Evolutionary conservation across 73 alveolate species (phyloP), one percentile per base, ranked within the genome.

Genomic region (Paramecium biaurelia): DNA sequence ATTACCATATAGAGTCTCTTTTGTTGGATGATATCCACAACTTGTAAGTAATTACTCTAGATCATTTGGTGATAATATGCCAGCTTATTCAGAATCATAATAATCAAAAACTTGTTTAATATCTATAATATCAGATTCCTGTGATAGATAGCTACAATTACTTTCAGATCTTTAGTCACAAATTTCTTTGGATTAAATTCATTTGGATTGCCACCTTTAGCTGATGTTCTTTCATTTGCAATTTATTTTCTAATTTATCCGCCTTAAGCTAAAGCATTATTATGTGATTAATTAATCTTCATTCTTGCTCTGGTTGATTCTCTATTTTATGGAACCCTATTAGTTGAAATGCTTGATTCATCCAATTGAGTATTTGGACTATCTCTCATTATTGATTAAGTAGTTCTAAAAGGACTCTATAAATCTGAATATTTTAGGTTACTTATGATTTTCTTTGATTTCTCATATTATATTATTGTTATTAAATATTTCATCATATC

Each of bases 141-240:
- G 15, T n/a, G 2, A 38, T 45, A 14, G 26, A 30, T 15, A 3
- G 32, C 26, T 4, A 14, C 18, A 43, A 23, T 42, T 79, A 79
- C 90, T 47, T 79, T 79, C 14, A 42, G 56, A 79, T 79, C 90
- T 63, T 79, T 79, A 24, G 90, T 43, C 21, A 79, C 74, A 79
- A 38, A 79, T 79, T 79, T 79, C 56, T 79, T 79, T n/a, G 90
- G 90, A 79, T 79, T 79, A 63, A 79, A 79, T 34, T 79, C 90
- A 30, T 63, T 63, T 3, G 84, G 84, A 30, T 63, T 63, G 2
- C 45, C 84, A 63, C 84, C 84, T 5, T 63, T 63, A 11, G 84
- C 84, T 63, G 84, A 63, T 63, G 84, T n/a, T 30, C 84, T 26
- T 30, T 32, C 84, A 30, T 26, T 63, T 9, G 84, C 84, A 63